phyloP scores from a whole-genome alignment of 495 filamentous ascomycete species.

The Cercophora newfieldiana region DNA sequence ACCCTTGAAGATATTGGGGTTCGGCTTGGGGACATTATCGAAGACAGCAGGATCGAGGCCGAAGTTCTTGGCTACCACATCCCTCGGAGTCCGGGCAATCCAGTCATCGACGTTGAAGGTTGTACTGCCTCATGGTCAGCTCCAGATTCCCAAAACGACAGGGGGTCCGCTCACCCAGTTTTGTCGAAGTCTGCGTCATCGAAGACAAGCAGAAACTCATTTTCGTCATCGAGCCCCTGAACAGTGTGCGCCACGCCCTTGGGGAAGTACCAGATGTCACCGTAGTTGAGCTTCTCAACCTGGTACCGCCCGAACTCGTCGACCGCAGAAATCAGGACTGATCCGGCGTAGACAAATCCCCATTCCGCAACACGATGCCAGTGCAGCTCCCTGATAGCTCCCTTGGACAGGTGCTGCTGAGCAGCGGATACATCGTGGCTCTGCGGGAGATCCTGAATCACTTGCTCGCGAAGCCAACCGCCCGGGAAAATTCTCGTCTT shows the following conservation, averaged over 20 bases:
- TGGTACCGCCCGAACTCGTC: slow-evolving; percentile 59
- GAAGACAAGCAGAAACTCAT: slow-evolving; percentile 66
- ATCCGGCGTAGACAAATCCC: slow-evolving; percentile 62
- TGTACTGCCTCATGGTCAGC: slow-evolving; percentile 38
- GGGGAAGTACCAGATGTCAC: slow-evolving; percentile 67
- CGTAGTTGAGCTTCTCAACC: slow-evolving; percentile 54
- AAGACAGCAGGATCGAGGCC: slow-evolving; percentile 58
- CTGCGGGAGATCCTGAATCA: slow-evolving; percentile 57
- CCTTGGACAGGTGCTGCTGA: slow-evolving; percentile 64
- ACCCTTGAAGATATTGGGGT: slow-evolving; percentile 62
- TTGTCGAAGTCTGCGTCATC: slow-evolving; percentile 60
- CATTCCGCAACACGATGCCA: slow-evolving; percentile 70
- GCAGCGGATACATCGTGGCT: slow-evolving; percentile 63
- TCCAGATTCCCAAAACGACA: background rate
- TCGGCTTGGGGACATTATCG: slow-evolving; percentile 52
- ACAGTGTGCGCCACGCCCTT: slow-evolving; percentile 64
- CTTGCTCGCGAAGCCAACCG: slow-evolving; percentile 66
- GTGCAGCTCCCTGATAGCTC: slow-evolving; percentile 62
- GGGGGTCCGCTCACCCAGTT: slow-evolving; percentile 32
- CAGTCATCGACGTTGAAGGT: slow-evolving; percentile 67
- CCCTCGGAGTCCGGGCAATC: slow-evolving; percentile 61
- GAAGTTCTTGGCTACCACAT: slow-evolving; percentile 66
- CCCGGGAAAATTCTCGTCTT: slow-evolving; percentile 60
- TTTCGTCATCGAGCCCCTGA: slow-evolving; percentile 57
- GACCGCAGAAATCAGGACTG: slow-evolving; percentile 57